Evolutionary conservation across 139 green algal genomes (phyloP).

Genomic region (Limnomonas spitsbergensis): DNA sequence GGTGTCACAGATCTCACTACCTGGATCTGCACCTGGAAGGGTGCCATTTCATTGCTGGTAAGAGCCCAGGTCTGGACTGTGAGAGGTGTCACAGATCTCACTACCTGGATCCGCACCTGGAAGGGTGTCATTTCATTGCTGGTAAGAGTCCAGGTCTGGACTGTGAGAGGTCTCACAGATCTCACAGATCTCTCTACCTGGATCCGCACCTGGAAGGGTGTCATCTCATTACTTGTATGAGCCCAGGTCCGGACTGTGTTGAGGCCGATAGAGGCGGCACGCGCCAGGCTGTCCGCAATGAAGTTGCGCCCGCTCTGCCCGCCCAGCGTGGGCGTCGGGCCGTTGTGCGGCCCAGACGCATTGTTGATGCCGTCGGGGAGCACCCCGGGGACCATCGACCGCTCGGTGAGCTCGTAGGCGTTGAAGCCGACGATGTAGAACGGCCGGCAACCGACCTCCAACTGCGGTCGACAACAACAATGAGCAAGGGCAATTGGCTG

Average conservation of each 20-base stretch:
- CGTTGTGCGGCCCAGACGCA: background rate
- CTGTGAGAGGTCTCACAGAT: too few species aligned
- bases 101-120: too few species aligned
- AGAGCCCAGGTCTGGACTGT: too few species aligned
- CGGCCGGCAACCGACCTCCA: background rate
- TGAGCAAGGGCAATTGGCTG: too few species aligned
- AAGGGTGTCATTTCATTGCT: too few species aligned
- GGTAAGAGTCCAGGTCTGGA: too few species aligned
- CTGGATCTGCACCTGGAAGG: too few species aligned
- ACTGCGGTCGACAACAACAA: conserved; percentile 17
- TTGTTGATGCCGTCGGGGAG: background rate
- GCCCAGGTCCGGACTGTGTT: conserved; percentile 66
- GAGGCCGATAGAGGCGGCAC: conserved; percentile 45
- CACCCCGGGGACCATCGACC: background rate
- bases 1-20: too few species aligned
- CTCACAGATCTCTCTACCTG: too few species aligned
- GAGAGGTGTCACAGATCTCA: too few species aligned
- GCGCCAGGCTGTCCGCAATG: conserved; percentile 29
- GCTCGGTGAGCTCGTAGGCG: conserved; percentile 11
- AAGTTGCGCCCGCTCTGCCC: conserved; percentile 24
- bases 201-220: conserved; percentile 41
- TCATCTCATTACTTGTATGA: conserved; percentile 52
- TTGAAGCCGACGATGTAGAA: conserved; percentile 21
- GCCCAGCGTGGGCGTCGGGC: background rate
- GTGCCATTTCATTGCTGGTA: too few species aligned